Conservation (phyloP, 2,329 filamentous ascomycete genomes). For the Trichoderma semiorbis region DNA sequence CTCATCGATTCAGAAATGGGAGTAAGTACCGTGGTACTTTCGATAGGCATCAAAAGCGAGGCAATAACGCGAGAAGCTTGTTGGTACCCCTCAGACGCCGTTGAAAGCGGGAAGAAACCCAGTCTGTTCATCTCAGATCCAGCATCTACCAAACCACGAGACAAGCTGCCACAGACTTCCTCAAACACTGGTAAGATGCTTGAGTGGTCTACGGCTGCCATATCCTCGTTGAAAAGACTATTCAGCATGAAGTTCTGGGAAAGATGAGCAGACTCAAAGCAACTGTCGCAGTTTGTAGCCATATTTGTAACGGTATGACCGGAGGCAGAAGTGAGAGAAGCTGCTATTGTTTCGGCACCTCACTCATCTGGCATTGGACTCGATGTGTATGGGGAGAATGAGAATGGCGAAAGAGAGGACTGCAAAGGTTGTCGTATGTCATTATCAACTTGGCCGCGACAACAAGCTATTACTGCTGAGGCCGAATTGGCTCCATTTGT, state of each 20-base stretch:
- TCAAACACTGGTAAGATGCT: not conserved
- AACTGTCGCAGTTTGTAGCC: not conserved
- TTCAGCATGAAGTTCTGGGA: not conserved
- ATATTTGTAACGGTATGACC: not conserved
- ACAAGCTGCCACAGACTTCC: rapidly evolving
- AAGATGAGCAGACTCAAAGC: not conserved
- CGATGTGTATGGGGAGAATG: not conserved
- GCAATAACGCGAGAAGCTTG: not conserved
- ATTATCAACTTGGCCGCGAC: not conserved
- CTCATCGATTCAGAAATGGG: not conserved
- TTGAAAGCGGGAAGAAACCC: rapidly evolving
- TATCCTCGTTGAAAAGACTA: rapidly evolving
- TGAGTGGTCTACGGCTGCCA: not conserved
- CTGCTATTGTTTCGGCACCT: not conserved
- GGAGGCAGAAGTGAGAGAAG: not conserved
- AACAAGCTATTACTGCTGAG: not conserved
- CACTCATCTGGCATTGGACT: not conserved
- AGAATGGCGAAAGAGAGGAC: not conserved
- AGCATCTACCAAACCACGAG: not conserved
- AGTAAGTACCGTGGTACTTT: not conserved
- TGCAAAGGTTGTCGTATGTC: rapidly evolving
- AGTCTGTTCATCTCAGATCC: not conserved
- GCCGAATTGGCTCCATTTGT: not conserved
- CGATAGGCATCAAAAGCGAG: not conserved
- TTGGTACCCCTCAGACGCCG: not conserved